A percentile compares a stretch with the other conserved stretches of the same genome.
Conservation (phyloP, 1,139 yeast genomes). For the Wickerhamiella infanticola region DNA sequence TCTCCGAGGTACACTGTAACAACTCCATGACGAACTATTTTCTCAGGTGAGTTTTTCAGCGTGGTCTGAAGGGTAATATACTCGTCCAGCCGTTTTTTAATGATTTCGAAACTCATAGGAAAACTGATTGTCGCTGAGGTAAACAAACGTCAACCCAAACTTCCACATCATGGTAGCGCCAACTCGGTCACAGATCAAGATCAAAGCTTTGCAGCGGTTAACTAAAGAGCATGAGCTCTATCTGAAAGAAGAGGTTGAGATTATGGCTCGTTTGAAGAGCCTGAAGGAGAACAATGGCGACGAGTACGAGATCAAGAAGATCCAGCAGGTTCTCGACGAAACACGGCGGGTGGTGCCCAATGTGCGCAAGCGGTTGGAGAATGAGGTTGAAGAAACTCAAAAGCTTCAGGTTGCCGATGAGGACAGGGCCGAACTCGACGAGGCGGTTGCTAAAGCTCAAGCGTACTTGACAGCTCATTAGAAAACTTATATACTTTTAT, state of each 20-base stretch:
- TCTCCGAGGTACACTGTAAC: constrained; percentile 40
- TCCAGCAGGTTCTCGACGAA: constrained; percentile 48
- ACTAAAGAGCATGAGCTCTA: constrained; percentile 58
- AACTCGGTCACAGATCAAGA: constrained; percentile 57
- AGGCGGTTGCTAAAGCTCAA: constrained; percentile 23
- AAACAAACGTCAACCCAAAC: neutral
- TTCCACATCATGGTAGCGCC: constrained; percentile 44
- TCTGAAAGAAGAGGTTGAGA: constrained; percentile 48
- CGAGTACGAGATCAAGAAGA: constrained; percentile 56
- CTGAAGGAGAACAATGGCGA: constrained; percentile 34
- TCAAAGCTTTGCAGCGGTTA: constrained; percentile 56
- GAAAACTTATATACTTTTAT: neutral
- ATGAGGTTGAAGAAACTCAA: constrained; percentile 35
- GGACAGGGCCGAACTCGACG: constrained; percentile 33
- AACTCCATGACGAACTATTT: constrained; percentile 10
- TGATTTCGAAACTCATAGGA: neutral
- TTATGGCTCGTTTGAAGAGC: constrained; percentile 32
- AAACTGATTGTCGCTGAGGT: neutral
- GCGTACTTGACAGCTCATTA: constrained; percentile 10
- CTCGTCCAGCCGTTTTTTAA: constrained; percentile 8
- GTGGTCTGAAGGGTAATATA: constrained; percentile 6
- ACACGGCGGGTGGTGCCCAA: constrained; percentile 56
- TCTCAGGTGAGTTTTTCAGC: neutral
- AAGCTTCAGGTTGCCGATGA: constrained; percentile 31
- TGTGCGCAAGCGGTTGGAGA: constrained; percentile 36